Conservation (phyloP, 768 basidiomycete species). For the Mycena vulgaris region DNA sequence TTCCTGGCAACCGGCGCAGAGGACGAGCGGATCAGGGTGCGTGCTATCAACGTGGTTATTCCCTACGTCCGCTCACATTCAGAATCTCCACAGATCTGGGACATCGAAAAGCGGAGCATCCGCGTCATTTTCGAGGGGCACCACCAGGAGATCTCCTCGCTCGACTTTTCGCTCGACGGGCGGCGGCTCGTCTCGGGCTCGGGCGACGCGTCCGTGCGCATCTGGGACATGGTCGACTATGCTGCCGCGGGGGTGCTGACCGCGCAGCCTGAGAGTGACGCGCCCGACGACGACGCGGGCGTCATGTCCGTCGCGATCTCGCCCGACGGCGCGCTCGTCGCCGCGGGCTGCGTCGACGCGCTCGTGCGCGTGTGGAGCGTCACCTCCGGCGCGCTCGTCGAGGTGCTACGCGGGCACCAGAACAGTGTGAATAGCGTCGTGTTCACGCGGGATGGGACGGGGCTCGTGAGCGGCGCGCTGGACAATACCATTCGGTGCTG, state of each 20-base stretch:
- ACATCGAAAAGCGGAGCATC: constrained; percentile 82
- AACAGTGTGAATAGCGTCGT: constrained; percentile 92
- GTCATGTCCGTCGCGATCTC: constrained; percentile 76
- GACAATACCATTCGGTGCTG: constrained; percentile 92
- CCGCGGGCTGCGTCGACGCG: constrained; percentile 65
- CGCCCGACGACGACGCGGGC: constrained; percentile 56
- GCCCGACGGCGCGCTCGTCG: constrained; percentile 69
- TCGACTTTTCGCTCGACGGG: constrained; percentile 87
- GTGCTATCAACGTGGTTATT: too few species aligned
- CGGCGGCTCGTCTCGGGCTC: constrained; percentile 85
- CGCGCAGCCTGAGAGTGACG: constrained; percentile 31
- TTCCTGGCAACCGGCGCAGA: constrained; percentile 96
- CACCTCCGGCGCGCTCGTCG: constrained; percentile 70
- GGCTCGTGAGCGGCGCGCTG: constrained; percentile 91
- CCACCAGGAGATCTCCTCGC: constrained; percentile 94
- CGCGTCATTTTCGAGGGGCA: constrained; percentile 86
- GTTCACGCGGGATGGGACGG: constrained; percentile 94
- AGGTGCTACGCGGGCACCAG: constrained; percentile 82
- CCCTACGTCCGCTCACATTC: too few species aligned
- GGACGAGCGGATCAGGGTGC: constrained; percentile 91
- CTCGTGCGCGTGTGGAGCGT: constrained; percentile 81
- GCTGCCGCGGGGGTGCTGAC: constrained; percentile 34
- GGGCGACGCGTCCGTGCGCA: constrained; percentile 60
- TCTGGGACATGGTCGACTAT: constrained; percentile 48
- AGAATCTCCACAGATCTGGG: constrained; percentile 89